Evolutionary conservation across 306 rosid species (phyloP).

Genomic region (Quercus glauca): DNA sequence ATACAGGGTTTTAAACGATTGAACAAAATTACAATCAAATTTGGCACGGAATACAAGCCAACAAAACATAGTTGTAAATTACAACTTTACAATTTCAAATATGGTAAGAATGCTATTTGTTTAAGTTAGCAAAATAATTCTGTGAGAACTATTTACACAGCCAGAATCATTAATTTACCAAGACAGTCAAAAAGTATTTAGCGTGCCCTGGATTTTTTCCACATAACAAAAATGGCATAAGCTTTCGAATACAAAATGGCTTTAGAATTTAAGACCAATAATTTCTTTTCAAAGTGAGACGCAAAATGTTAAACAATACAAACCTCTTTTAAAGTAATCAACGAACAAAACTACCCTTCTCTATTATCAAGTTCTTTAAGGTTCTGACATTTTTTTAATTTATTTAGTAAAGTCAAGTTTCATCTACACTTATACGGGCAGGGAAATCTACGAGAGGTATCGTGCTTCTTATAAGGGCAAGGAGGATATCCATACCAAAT

Average conservation of each 20-base stretch:
- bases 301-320: not conserved
- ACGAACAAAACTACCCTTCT: not conserved
- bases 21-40: too few relatives aligned
- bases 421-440: conserved; percentile 32
- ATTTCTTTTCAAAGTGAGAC: not conserved
- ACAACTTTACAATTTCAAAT: too few relatives aligned
- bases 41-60: too few relatives aligned
- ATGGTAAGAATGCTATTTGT: not conserved
- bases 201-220: not conserved
- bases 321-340: not conserved
- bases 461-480: conserved; percentile 55
- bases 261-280: not conserved
- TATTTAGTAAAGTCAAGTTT: not conserved
- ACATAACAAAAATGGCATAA: not conserved
- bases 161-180: too few relatives aligned
- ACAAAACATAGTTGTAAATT: too few relatives aligned
- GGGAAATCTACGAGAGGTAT: conserved; percentile 72
- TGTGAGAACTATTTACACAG: not conserved
- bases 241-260: not conserved
- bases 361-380: not conserved
- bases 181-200: not conserved
- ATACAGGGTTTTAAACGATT: too few relatives aligned
- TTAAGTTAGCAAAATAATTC: not conserved
- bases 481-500: conserved; percentile 74
- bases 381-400: not conserved